Conservation (phyloP, 495 filamentous ascomycete species). For the Chaetomium tenue region DNA sequence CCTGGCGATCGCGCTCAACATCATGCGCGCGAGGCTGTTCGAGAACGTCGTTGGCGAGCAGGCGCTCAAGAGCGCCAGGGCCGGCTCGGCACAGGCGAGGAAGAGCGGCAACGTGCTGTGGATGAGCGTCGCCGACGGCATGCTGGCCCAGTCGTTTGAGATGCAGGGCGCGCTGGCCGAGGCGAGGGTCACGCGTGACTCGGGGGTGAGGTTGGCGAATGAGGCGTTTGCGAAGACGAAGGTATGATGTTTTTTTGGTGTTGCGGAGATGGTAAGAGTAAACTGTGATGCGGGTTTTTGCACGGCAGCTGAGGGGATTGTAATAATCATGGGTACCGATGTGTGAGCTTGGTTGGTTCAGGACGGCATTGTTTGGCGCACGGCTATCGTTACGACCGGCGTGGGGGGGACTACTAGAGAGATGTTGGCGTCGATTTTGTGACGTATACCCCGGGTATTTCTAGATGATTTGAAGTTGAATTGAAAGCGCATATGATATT, state of each 20-base stretch:
- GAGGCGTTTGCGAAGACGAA: conserved; percentile 33
- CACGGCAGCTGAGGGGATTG: neutral
- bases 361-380: conserved; percentile 14
- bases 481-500: neutral
- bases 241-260: conserved; percentile 14
- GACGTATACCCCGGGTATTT: conserved; percentile 9
- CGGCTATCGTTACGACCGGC: neutral
- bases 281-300: neutral
- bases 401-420: neutral
- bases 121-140: conserved; percentile 78
- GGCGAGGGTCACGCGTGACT: conserved; percentile 44
- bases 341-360: neutral
- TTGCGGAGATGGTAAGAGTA: neutral
- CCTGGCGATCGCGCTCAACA: conserved; percentile 73
- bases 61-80: conserved; percentile 80
- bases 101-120: conserved; percentile 76
- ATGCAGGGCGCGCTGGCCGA: conserved; percentile 67
- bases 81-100: conserved; percentile 69
- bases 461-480: neutral
- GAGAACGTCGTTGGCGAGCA: conserved; percentile 82
- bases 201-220: conserved; percentile 32
- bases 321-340: neutral
- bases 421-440: conserved; percentile 4
- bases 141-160: conserved; percentile 72
- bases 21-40: conserved; percentile 87